phyloP scores from a whole-genome alignment of 306 rosid genomes.

The Pterocarpus santalinus region DNA sequence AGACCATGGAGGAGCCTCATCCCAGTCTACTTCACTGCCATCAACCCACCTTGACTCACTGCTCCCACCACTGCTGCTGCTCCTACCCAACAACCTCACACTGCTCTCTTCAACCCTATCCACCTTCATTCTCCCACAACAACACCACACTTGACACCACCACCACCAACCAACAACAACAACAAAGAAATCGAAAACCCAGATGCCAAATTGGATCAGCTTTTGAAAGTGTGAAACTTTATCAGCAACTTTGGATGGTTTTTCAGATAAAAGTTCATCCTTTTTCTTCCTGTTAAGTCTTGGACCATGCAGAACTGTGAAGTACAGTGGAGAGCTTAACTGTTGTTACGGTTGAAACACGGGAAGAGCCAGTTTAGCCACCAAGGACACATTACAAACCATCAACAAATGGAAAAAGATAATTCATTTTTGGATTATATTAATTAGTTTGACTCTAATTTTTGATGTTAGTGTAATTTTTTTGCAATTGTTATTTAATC shows the following conservation, averaged over 20 bases:
- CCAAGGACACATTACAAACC: background rate
- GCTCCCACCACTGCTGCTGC: slow-evolving; percentile 52
- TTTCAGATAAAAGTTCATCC: slow-evolving; percentile 44
- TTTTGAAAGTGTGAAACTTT: slow-evolving; percentile 39
- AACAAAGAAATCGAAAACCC: slow-evolving; percentile 45
- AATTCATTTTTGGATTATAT: background rate
- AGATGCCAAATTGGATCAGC: slow-evolving; percentile 27
- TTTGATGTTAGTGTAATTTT: background rate
- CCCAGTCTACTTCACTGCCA: slow-evolving; percentile 86
- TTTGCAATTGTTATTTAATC: background rate
- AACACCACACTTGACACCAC: background rate
- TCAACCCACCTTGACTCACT: slow-evolving; percentile 87
- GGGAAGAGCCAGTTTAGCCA: slow-evolving; percentile 2
- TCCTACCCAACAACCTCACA: slow-evolving; percentile 57
- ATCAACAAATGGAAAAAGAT: background rate
- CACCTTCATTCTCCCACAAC: slow-evolving; percentile 53
- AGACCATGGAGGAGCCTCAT: slow-evolving; percentile 62
- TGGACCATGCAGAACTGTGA: background rate
- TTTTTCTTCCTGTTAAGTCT: background rate
- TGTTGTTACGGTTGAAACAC: slow-evolving; percentile 38
- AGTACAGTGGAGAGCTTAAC: background rate
- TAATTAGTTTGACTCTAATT: background rate
- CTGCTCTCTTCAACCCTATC: slow-evolving; percentile 82
- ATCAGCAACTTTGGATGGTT: slow-evolving; percentile 25
- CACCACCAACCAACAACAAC: background rate